Conservation (phyloP, 2,329 filamentous ascomycete species). For the Fonsecaea pedrosoi region DNA sequence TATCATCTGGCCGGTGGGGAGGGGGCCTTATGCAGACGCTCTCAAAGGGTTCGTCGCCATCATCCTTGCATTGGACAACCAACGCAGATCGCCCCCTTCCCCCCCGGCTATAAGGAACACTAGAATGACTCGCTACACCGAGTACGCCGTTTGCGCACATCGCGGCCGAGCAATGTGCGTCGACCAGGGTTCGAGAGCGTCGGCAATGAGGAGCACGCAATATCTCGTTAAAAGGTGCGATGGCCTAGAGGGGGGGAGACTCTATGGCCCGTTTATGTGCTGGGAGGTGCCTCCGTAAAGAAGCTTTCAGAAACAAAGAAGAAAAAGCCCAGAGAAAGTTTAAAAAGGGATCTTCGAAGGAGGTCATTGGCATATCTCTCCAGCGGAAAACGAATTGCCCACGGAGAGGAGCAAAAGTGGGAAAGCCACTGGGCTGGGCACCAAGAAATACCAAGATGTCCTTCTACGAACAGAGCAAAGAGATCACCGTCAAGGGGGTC, state of each 20-base stretch:
- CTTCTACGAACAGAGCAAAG: slow-evolving; percentile 19
- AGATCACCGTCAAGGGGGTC: slow-evolving; percentile 22
- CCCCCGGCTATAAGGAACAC: too few species aligned
- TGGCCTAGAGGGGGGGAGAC: background rate
- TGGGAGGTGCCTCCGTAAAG: background rate
- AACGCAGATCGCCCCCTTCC: background rate
- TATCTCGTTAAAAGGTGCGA: slow-evolving; percentile 24
- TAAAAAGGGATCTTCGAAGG: background rate
- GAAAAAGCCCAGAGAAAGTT: background rate
- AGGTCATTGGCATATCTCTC: too few species aligned
- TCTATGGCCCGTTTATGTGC: too few species aligned
- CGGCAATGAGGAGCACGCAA: slow-evolving; percentile 30
- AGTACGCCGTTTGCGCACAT: background rate
- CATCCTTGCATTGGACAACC: slow-evolving; percentile 2
- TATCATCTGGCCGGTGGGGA: background rate
- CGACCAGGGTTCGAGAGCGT: background rate
- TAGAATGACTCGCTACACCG: too few species aligned
- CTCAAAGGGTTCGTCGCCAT: background rate
- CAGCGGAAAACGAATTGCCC: too few species aligned
- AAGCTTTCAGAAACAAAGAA: background rate
- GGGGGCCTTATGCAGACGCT: background rate
- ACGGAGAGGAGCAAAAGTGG: too few species aligned
- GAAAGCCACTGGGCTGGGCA: too few species aligned
- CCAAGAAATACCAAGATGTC: slow-evolving; percentile 15
- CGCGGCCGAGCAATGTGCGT: slow-evolving; percentile 15